These are phyloP conservation scores for Zygoascus hellenicus DNA, from an alignment of 1,139 yeast species.

Conservation along the genomic window DNA sequence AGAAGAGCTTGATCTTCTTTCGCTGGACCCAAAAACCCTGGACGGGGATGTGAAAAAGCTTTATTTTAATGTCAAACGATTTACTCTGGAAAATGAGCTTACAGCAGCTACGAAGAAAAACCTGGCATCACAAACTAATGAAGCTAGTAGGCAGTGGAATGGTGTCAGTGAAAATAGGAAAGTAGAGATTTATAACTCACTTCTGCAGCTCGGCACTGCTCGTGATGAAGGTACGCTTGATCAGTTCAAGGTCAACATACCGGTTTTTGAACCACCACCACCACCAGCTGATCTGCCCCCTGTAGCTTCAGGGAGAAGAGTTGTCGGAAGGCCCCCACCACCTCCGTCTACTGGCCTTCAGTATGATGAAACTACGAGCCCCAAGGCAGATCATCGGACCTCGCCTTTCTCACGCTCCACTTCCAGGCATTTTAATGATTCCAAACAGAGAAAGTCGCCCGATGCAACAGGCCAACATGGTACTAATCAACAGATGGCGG, in stretches of 20 bases:
- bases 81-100: slow-evolving; percentile 20
- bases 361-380: slow-evolving; percentile 5
- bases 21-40: slow-evolving; percentile 14
- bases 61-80: slow-evolving; percentile 20
- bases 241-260: neutral
- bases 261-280: slow-evolving; percentile 1
- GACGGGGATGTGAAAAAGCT: slow-evolving; percentile 17
- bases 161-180: slow-evolving; percentile 12
- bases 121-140: slow-evolving; percentile 12
- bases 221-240: slow-evolving; percentile 2
- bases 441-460: neutral
- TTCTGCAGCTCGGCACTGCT: slow-evolving; percentile 7
- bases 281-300: neutral
- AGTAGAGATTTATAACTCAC: slow-evolving; percentile 11
- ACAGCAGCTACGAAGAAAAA: neutral
- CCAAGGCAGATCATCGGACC: neutral
- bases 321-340: slow-evolving; percentile 6
- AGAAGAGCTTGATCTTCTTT: slow-evolving; percentile 15
- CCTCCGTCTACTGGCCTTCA: slow-evolving; percentile 7
- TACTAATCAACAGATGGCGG: slow-evolving; percentile 12
- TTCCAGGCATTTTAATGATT: neutral
- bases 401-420: neutral
- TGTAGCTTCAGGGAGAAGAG: neutral
- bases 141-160: slow-evolving; percentile 9
- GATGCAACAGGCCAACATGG: neutral